Percentiles rank a stretch among this genome's conserved stretches.
phyloP scores from a whole-genome alignment of 2,329 filamentous ascomycete species.

The Triangularia setosa region DNA sequence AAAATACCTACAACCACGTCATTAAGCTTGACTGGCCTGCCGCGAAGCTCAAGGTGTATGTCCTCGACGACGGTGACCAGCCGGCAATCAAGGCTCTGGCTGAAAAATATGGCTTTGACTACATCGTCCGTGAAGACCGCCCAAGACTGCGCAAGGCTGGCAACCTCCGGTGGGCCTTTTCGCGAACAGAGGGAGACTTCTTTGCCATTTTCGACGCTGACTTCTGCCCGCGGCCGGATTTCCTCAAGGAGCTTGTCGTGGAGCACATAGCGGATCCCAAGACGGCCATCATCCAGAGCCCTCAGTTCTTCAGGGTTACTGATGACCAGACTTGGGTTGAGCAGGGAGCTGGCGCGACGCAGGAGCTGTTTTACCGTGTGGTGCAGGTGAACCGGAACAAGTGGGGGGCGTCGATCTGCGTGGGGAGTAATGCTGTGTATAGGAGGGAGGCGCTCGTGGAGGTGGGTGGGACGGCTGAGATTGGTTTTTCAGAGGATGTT shows the following conservation, averaged over 20 bases:
- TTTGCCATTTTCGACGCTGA: constrained; percentile 42
- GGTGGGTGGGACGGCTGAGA: constrained; percentile 40
- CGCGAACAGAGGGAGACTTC: constrained; percentile 36
- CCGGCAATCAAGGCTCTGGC: constrained; percentile 28
- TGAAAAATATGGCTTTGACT: constrained; percentile 34
- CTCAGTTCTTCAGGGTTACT: constrained; percentile 39
- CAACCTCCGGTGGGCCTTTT: constrained; percentile 40
- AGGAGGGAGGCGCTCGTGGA: constrained; percentile 37
- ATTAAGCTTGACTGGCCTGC: constrained; percentile 35
- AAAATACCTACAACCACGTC: constrained; percentile 27
- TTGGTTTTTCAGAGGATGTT: constrained; percentile 42
- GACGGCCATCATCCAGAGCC: constrained; percentile 39
- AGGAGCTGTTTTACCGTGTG: constrained; percentile 42
- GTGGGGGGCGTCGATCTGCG: constrained; percentile 40
- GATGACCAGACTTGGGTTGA: constrained; percentile 41
- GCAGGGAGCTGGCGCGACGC: constrained; percentile 40
- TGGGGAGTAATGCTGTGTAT: constrained; percentile 41
- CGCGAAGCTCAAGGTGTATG: constrained; percentile 35
- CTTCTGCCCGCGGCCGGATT: constrained; percentile 40
- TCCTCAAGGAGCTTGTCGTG: constrained; percentile 37
- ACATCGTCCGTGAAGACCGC: constrained; percentile 39
- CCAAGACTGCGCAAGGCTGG: constrained; percentile 41
- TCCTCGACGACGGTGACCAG: constrained; percentile 38
- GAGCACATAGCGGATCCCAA: constrained; percentile 37
- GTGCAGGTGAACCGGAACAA: constrained; percentile 39